Conservation (phyloP, 2,329 filamentous ascomycete genomes). For the Achaetomium macrosporum region DNA sequence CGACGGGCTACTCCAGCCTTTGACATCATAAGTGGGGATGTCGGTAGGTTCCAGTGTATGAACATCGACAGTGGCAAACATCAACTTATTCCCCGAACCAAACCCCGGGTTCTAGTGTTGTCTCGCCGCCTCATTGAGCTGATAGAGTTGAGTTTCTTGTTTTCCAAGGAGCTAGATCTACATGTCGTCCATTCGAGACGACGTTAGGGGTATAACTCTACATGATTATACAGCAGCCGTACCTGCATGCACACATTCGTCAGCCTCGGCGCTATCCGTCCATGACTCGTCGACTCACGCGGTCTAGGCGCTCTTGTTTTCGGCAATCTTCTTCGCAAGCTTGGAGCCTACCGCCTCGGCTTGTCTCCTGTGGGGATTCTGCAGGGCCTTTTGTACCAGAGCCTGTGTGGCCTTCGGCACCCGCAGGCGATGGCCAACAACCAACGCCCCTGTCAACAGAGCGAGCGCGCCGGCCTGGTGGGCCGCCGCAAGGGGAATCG, state of each 20-base stretch:
- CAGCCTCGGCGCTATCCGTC: not conserved
- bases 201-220: not conserved
- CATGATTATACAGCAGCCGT: not conserved
- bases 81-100: too few species aligned
- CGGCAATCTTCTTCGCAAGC: constrained; percentile 9
- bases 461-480: constrained; percentile 90
- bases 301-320: constrained; percentile 4
- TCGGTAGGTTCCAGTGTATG: too few species aligned
- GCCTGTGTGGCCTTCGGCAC: constrained; percentile 61
- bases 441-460: constrained; percentile 72
- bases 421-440: constrained; percentile 73
- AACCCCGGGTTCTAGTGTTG: too few species aligned
- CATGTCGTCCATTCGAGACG: not conserved
- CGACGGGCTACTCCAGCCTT: too few species aligned
- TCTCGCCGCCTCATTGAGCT: not conserved
- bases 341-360: constrained; percentile 9
- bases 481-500: constrained; percentile 76
- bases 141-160: constrained; percentile 5
- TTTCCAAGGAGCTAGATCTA: constrained; percentile 1
- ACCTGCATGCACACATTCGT: not conserved
- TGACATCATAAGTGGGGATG: too few species aligned
- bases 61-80: too few species aligned
- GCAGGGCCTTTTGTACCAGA: constrained; percentile 49
- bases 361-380: constrained; percentile 2
- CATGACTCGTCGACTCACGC: not conserved